A percentile compares a stretch with the other conserved stretches of the same genome.
Conservation (phyloP, 1,284 basidiomycete species). For the Ustilago crameri region DNA sequence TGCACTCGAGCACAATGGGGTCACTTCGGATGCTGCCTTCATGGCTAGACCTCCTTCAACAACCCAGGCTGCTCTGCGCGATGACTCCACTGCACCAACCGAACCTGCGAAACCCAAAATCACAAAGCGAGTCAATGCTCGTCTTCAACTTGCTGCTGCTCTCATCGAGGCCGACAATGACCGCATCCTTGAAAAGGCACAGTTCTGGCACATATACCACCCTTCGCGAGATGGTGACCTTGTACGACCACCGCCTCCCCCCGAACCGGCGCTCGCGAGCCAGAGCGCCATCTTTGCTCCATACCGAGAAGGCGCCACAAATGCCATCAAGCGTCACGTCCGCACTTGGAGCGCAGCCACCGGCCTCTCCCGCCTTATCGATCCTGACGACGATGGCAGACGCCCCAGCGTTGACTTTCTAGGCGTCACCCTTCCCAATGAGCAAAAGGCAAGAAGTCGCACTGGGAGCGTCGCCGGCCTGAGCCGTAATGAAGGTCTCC, state of each 20-base stretch:
- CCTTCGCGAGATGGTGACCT: slow-evolving; percentile 26
- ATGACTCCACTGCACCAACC: slow-evolving; percentile 2
- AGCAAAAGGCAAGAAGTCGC: slow-evolving; percentile 43
- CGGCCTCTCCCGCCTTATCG: slow-evolving; percentile 38
- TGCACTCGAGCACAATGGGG: not conserved
- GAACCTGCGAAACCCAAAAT: slow-evolving; percentile 38
- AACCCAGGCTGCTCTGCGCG: not conserved
- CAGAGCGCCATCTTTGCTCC: slow-evolving; percentile 63
- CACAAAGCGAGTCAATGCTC: slow-evolving; percentile 56
- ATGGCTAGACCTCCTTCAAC: slow-evolving; percentile 2
- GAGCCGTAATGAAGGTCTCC: slow-evolving; percentile 8
- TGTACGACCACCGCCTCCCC: slow-evolving; percentile 42
- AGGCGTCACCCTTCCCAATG: slow-evolving; percentile 55
- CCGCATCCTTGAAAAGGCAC: slow-evolving; percentile 47
- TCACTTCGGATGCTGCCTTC: slow-evolving; percentile 3
- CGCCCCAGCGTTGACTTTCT: slow-evolving; percentile 59
- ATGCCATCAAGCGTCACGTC: slow-evolving; percentile 37
- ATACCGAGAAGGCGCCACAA: slow-evolving; percentile 37
- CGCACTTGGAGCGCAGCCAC: slow-evolving; percentile 49
- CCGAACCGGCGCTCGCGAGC: slow-evolving; percentile 56
- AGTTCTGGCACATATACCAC: slow-evolving; percentile 45
- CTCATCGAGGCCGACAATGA: slow-evolving; percentile 67
- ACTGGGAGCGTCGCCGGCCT: slow-evolving; percentile 35
- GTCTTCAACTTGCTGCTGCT: slow-evolving; percentile 64
- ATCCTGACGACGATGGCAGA: slow-evolving; percentile 31